A percentile compares a stretch with the other conserved stretches of the same genome.
Conservation (phyloP, 495 filamentous ascomycete species). For the Umbilicaria muhlenbergii region DNA sequence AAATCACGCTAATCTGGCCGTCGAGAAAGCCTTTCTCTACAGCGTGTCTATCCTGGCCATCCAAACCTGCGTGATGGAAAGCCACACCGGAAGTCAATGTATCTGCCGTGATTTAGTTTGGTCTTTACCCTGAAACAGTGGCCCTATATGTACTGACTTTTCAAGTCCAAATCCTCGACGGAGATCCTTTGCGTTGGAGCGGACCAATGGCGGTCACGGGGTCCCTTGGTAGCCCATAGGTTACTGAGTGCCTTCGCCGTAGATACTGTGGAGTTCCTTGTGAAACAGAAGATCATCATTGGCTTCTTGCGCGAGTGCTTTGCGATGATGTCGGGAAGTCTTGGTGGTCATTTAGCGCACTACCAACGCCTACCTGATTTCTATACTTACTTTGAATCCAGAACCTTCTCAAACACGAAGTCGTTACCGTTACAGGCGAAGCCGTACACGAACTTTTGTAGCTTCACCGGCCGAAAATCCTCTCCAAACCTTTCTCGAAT, state of each 20-base stretch:
- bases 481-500: constrained; percentile 72
- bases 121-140: background rate
- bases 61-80: constrained; percentile 87
- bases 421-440: constrained; percentile 54
- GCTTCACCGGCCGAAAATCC: constrained; percentile 73
- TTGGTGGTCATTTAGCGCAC: constrained; percentile 9
- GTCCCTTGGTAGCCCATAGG: constrained; percentile 41
- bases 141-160: constrained; percentile 20
- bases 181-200: constrained; percentile 37
- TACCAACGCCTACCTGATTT: background rate
- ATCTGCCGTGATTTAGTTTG: constrained; percentile 21
- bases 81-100: constrained; percentile 59
- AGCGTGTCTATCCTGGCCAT: constrained; percentile 47
- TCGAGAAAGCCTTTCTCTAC: constrained; percentile 62
- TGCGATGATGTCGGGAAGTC: constrained; percentile 56
- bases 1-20: constrained; percentile 73
- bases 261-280: constrained; percentile 54
- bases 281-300: constrained; percentile 87
- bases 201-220: constrained; percentile 50
- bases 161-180: constrained; percentile 49
- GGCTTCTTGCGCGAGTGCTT: constrained; percentile 69
- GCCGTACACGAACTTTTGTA: constrained; percentile 80
- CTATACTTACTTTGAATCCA: constrained; percentile 47
- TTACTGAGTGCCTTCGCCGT: constrained; percentile 64
- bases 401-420: constrained; percentile 70